A percentile compares a stretch with the other conserved stretches of the same genome.
Evolutionary conservation across 306 rosid genomes (phyloP).

Genomic region (Cucurbita argyrosperma): DNA sequence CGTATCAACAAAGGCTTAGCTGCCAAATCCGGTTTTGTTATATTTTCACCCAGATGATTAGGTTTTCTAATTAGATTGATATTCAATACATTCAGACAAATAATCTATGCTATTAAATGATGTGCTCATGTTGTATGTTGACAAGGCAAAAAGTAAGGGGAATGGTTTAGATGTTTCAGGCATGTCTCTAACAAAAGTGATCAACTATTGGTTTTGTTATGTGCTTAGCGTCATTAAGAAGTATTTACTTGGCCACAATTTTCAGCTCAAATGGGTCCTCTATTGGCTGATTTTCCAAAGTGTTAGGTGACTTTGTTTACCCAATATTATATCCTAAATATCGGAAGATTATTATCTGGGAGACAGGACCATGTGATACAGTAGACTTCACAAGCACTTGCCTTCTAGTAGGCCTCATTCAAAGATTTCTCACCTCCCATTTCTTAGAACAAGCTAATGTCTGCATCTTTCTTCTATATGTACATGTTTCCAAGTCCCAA

Average conservation of each 20-base stretch:
- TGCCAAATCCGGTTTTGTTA: background rate
- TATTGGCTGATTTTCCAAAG: background rate
- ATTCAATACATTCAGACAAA: constrained; percentile 1
- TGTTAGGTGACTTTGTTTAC: background rate
- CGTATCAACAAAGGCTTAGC: background rate
- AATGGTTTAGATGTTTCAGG: background rate
- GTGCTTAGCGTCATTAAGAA: background rate
- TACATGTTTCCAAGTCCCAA: background rate
- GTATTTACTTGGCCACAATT: background rate
- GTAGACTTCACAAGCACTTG: background rate
- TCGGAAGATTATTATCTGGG: background rate
- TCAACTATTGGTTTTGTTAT: background rate
- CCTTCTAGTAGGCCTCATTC: background rate
- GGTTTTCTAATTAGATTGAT: background rate
- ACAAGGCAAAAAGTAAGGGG: background rate
- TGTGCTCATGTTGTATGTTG: background rate
- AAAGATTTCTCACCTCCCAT: background rate
- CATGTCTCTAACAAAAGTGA: constrained; percentile 2
- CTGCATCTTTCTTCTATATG: background rate
- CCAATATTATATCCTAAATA: background rate
- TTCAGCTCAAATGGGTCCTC: background rate
- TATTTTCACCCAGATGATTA: background rate
- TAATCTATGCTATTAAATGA: background rate
- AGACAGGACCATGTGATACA: constrained; percentile 5
- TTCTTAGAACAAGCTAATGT: background rate